Evolutionary conservation across 2,329 filamentous ascomycete genomes (phyloP).

Genomic region (Decorospora gaudefroyi): DNA sequence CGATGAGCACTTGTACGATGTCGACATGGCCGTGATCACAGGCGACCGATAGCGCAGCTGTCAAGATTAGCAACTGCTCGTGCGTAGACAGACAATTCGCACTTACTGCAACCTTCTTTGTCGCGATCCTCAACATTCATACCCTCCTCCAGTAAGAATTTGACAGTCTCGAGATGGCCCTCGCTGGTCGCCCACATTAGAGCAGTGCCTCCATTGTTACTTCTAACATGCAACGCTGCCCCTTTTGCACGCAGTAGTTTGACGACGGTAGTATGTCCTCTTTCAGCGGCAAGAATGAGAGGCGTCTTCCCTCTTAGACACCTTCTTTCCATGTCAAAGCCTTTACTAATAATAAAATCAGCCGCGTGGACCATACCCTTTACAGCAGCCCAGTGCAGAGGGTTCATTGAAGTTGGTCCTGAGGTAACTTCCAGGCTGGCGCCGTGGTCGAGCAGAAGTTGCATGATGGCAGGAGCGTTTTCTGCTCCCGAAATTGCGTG

Average conservation of each 20-base stretch:
- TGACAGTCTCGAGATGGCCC: conserved; percentile 19
- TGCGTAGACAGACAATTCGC: neutral
- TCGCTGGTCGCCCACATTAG: conserved; percentile 24
- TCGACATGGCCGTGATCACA: conserved; percentile 19
- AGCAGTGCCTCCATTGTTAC: conserved; percentile 17
- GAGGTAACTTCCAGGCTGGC: conserved; percentile 16
- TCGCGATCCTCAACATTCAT: conserved; percentile 19
- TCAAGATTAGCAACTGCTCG: conserved; percentile 1
- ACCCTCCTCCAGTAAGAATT: conserved; percentile 20
- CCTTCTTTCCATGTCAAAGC: conserved; percentile 21
- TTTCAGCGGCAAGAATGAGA: conserved; percentile 26
- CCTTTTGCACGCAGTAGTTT: conserved; percentile 27
- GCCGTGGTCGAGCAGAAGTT: conserved; percentile 26
- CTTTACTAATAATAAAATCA: conserved; percentile 21
- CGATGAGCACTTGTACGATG: conserved; percentile 24
- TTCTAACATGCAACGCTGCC: conserved; percentile 19
- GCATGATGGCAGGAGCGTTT: conserved; percentile 15
- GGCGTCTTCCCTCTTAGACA: conserved; percentile 25
- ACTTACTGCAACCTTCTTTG: conserved; percentile 20
- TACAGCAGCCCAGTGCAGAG: conserved; percentile 27
- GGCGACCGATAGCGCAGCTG: conserved; percentile 23
- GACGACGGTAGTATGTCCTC: conserved; percentile 18
- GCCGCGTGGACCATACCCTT: conserved; percentile 20
- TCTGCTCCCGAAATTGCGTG: conserved; percentile 16
- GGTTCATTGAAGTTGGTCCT: conserved; percentile 16